These are phyloP conservation scores for Austroboletus novae-zelandiae DNA, from an alignment of 1,284 basidiomycete genomes.

Conservation along the genomic window DNA sequence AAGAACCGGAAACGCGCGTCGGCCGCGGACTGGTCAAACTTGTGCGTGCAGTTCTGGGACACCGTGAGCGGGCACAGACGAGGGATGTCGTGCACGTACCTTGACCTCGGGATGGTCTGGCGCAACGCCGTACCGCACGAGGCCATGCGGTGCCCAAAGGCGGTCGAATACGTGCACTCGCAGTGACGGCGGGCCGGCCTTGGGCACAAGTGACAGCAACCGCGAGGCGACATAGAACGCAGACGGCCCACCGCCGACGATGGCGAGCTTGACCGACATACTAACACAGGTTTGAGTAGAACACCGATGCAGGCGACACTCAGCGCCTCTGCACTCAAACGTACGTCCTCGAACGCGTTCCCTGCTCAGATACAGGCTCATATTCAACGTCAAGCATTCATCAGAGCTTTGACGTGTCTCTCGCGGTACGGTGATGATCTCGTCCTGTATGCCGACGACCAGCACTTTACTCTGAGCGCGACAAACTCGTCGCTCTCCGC, in stretches of 20 bases:
- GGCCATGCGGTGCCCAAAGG: constrained; percentile 91
- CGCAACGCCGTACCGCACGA: constrained; percentile 95
- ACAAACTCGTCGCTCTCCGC: constrained; percentile 78
- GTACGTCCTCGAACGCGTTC: constrained; percentile 31
- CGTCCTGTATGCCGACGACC: constrained; percentile 59
- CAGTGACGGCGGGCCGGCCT: constrained; percentile 41
- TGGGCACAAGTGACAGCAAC: constrained; percentile 63
- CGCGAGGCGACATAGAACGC: constrained; percentile 93
- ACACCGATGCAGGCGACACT: constrained; percentile 45
- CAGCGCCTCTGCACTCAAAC: constrained; percentile 45
- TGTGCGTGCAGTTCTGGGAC: constrained; percentile 90
- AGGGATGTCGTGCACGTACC: constrained; percentile 44
- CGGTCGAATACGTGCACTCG: constrained; percentile 90
- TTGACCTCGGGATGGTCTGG: constrained; percentile 99
- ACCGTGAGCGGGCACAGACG: constrained; percentile 10
- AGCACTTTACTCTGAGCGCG: constrained; percentile 60
- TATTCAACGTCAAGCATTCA: constrained; percentile 52
- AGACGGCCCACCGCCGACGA: constrained; percentile 89
- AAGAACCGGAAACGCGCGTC: constrained; percentile 87
- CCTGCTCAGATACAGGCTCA: constrained; percentile 14
- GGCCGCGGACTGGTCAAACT: constrained; percentile 77
- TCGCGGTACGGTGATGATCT: constrained; percentile 80
- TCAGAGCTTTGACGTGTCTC: constrained; percentile 68
- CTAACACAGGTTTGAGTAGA: not conserved
- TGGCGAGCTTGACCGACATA: constrained; percentile 61